A percentile compares a stretch with the other conserved stretches of the same genome.
These are phyloP conservation scores for Cucumis cinereus DNA, from an alignment of 306 rosid genomes.

Conservation along the genomic window DNA sequence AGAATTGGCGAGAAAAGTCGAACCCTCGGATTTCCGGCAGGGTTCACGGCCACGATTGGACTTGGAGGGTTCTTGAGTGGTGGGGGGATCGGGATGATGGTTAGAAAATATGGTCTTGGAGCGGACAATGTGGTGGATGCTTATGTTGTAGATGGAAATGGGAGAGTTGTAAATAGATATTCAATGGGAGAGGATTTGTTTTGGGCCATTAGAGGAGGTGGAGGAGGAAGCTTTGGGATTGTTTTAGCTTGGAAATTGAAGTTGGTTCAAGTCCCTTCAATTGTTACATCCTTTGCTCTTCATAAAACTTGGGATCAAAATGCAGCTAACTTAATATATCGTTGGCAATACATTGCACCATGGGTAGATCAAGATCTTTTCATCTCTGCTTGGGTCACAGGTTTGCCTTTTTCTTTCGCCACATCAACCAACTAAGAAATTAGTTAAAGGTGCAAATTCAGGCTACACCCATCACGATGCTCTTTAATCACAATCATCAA, in stretches of 20 bases:
- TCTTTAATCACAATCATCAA: too few relatives aligned
- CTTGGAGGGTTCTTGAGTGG: neutral
- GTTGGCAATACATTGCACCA: neutral
- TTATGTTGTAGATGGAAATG: neutral
- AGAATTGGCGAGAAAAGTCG: neutral
- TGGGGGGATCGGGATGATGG: neutral
- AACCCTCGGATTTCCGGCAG: neutral
- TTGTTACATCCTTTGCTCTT: neutral
- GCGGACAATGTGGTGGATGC: neutral
- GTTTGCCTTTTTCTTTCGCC: neutral
- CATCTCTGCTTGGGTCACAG: neutral
- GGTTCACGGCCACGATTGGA: neutral
- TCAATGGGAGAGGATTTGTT: neutral
- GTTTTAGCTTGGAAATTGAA: neutral
- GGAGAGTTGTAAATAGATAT: neutral
- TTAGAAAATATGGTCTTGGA: neutral
- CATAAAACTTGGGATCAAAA: neutral
- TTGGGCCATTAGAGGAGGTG: neutral
- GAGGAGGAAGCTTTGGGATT: neutral
- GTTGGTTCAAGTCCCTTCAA: neutral
- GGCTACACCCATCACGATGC: too few relatives aligned
- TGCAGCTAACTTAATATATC: neutral
- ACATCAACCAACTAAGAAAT: neutral
- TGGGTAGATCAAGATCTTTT: neutral
- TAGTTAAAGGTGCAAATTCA: too few relatives aligned